Base-by-base conservation (phyloP, 768 basidiomycete species). In the Panaeolus papilionaceus region DNA sequence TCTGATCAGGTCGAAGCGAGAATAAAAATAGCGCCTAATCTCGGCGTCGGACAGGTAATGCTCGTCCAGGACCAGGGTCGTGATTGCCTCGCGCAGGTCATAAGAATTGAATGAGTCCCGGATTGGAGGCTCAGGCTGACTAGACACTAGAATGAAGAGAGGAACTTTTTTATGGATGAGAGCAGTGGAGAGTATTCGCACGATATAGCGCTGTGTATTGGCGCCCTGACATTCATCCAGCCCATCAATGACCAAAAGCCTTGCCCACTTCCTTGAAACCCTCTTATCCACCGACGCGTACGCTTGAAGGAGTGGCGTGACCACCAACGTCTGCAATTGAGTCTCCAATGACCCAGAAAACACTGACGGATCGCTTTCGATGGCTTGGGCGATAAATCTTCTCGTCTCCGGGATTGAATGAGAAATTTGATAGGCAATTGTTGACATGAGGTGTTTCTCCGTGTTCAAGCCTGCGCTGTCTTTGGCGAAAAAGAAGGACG, bases 51-150 rank as follows among this genome's bases (percentile, higher is more conserved):
- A 64, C 26, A 76, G 71, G 45, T 74, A 73, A 28, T 69, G 65
- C 16, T 76, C 72, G 61, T 76, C 75, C 12, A 76, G 66, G 0
- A 73, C 71, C 42, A 76, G 67, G 5, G 75, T 76, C 39, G 68
- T 68, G 28, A 76, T 73, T 42, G 73, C 71, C 39, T 73, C 72
- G 37, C 75, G 72, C 0, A 76, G 67, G 64, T 76, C 75, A 63
- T 76, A 76, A 3, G 74, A 74, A 51, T 76, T 76, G 66, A 74
- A 76, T 0, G 75, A 76, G 58, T 76, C 75, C 10, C 75, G 71
- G 49, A 76, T 76, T 37, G 75, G 74, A 0, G 74, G 72, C 63
- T 76, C 76, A 2, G 76, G 76, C n/a, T 74, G 71, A 28, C 71
- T 72, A 11, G 74, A 67, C 26, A 78, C 71, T 65, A 78, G 72